These are phyloP conservation scores for Hypoxylon perforatum DNA, from an alignment of 495 filamentous ascomycete species.

Conservation along the genomic window DNA sequence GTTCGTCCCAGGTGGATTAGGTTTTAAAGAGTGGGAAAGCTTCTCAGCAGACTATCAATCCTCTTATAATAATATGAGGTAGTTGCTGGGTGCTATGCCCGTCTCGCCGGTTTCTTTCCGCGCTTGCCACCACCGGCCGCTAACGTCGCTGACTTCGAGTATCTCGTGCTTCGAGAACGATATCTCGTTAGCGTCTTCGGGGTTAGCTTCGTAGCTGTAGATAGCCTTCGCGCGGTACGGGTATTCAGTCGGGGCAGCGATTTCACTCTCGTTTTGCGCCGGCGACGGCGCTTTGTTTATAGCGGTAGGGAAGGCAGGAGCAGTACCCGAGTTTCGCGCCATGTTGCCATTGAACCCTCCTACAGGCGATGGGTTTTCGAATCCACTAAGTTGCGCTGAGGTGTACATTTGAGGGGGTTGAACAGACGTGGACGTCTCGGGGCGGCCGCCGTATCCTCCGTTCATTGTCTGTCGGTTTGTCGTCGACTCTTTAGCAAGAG, in stretches of 20 bases:
- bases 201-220: slow-evolving; percentile 98
- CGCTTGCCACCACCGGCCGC: slow-evolving; percentile 98
- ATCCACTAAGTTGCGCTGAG: slow-evolving; percentile 90
- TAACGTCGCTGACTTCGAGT: slow-evolving; percentile 95
- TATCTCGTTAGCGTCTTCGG: slow-evolving; percentile 97
- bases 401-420: slow-evolving; percentile 96
- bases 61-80: slow-evolving; percentile 90
- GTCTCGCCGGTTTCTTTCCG: slow-evolving; percentile 95
- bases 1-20: slow-evolving; percentile 19
- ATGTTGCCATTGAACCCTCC: slow-evolving; percentile 68
- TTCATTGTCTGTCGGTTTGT: slow-evolving; percentile 76
- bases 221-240: slow-evolving; percentile 98
- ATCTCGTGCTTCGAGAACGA: slow-evolving; percentile 97
- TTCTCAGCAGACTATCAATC: slow-evolving; percentile 2
- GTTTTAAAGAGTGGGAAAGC: not conserved
- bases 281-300: slow-evolving; percentile 45
- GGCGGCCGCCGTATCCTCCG: slow-evolving; percentile 68
- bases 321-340: slow-evolving; percentile 52
- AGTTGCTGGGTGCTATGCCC: slow-evolving; percentile 97
- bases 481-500: slow-evolving; percentile 86
- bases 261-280: slow-evolving; percentile 66
- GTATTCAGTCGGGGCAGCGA: slow-evolving; percentile 88
- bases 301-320: slow-evolving; percentile 51
- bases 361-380: slow-evolving; percentile 94
- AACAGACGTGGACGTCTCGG: slow-evolving; percentile 82